Conservation (phyloP, 495 filamentous ascomycete genomes). For the Neurospora tetrasperma region DNA sequence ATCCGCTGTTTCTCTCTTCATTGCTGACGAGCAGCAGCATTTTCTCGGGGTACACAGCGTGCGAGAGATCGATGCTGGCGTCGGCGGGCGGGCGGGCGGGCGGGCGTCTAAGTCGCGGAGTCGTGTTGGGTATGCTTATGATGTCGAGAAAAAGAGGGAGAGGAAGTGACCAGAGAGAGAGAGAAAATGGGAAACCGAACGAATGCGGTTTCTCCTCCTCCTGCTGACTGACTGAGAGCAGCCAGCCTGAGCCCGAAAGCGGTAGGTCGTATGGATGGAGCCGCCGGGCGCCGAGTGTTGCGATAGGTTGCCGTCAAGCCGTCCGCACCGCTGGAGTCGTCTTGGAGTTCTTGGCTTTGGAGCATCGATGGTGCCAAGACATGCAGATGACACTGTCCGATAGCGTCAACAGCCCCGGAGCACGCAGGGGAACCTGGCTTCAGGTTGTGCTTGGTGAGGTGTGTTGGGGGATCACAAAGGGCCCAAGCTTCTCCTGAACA, state of each 20-base stretch:
- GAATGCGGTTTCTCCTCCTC: no score
- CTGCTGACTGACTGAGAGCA: no score
- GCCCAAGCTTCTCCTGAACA: neutral
- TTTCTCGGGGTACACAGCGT: neutral
- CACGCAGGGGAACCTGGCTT: neutral
- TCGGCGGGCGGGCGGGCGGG: neutral
- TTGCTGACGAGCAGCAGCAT: conserved; percentile 1
- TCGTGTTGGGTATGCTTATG: neutral
- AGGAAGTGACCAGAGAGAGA: neutral
- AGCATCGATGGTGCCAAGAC: neutral
- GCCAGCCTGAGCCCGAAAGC: neutral
- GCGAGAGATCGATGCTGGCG: neutral
- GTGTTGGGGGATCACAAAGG: neutral
- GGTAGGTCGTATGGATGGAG: neutral
- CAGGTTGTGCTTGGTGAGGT: neutral
- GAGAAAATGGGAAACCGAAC: neutral
- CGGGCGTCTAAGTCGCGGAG: neutral
- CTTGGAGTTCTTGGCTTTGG: neutral
- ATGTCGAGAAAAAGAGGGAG: neutral
- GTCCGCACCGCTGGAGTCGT: neutral
- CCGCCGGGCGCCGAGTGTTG: neutral
- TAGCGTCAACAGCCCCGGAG: neutral
- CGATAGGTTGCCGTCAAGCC: neutral
- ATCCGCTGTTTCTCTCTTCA: neutral
- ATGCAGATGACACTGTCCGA: neutral